Conservation (phyloP, 2,329 filamentous ascomycete species). For the Spiromastix sp. region DNA sequence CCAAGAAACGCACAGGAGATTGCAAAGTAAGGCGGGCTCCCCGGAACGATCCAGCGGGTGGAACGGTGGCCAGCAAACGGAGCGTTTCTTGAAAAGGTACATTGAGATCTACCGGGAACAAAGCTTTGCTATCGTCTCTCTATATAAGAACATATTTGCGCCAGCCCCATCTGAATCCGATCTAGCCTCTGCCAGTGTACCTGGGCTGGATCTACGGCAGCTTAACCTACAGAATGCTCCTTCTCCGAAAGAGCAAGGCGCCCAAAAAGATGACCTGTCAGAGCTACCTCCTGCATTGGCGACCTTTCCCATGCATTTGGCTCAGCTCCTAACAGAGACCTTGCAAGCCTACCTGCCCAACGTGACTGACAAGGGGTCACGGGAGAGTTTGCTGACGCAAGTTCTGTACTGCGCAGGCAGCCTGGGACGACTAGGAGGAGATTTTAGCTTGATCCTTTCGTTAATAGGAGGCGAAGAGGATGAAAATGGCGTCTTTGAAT, state of each 20-base stretch:
- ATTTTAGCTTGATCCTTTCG: conserved; percentile 83
- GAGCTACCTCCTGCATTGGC: conserved; percentile 65
- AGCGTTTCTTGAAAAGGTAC: conserved; percentile 87
- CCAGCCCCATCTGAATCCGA: conserved; percentile 37
- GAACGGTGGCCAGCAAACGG: conserved; percentile 72
- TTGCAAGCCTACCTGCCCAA: conserved; percentile 68
- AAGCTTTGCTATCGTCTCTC: conserved; percentile 88
- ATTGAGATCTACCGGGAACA: conserved; percentile 97
- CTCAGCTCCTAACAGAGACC: conserved; percentile 69
- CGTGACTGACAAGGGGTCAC: conserved; percentile 64
- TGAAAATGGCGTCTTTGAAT: conserved; percentile 46
- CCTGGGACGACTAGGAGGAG: conserved; percentile 76
- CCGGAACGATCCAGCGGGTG: conserved; percentile 16
- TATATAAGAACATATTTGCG: conserved; percentile 85
- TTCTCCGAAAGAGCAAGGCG: conserved; percentile 14
- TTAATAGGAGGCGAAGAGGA: conserved; percentile 38
- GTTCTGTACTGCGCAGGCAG: conserved; percentile 89
- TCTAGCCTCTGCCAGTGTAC: conserved; percentile 16
- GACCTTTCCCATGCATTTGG: conserved; percentile 75
- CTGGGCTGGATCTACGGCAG: conserved; percentile 17
- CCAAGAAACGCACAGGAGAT: conserved; percentile 55
- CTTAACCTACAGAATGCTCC: conserved; percentile 15
- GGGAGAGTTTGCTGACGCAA: conserved; percentile 84
- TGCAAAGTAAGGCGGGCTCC: conserved; percentile 14
- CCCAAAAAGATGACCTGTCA: conserved; percentile 23